Percentiles rank a stretch among this genome's conserved stretches.
Evolutionary conservation across 2,329 filamentous ascomycete species (phyloP).

Genomic region (Alternaria conjuncta): DNA sequence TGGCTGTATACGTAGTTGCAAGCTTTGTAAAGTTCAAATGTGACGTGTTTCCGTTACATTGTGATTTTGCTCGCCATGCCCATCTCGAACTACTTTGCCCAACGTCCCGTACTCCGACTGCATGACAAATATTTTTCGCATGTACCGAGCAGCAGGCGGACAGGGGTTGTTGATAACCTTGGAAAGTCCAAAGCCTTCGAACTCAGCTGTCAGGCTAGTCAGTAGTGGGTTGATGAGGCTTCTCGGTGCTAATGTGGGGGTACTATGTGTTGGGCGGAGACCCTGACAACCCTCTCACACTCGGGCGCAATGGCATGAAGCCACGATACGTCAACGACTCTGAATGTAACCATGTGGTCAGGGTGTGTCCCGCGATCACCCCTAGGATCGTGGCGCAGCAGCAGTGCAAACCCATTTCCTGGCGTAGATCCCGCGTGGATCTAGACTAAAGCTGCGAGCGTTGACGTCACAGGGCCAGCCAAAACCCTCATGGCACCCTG

Average conservation of each 20-base stretch:
- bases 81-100: too few species aligned
- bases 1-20: too few species aligned
- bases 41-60: too few species aligned
- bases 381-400: conserved; percentile 7
- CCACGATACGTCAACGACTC: neutral
- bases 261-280: neutral
- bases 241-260: neutral
- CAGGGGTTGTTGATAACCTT: too few species aligned
- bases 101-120: too few species aligned
- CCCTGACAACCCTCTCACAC: neutral
- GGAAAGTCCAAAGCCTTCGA: too few species aligned
- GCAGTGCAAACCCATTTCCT: neutral
- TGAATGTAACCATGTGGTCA: neutral
- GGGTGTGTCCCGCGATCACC: neutral
- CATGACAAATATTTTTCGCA: too few species aligned
- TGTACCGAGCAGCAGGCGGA: too few species aligned
- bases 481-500: conserved; percentile 5
- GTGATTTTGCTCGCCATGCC: too few species aligned
- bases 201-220: too few species aligned
- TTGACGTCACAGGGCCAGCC: conserved; percentile 13
- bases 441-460: neutral
- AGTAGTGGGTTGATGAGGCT: too few species aligned
- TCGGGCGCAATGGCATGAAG: neutral
- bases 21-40: too few species aligned
- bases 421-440: conserved; percentile 9